Base-by-base conservation (phyloP, 2,329 filamentous ascomycete species). In the Neurospora crassa region DNA sequence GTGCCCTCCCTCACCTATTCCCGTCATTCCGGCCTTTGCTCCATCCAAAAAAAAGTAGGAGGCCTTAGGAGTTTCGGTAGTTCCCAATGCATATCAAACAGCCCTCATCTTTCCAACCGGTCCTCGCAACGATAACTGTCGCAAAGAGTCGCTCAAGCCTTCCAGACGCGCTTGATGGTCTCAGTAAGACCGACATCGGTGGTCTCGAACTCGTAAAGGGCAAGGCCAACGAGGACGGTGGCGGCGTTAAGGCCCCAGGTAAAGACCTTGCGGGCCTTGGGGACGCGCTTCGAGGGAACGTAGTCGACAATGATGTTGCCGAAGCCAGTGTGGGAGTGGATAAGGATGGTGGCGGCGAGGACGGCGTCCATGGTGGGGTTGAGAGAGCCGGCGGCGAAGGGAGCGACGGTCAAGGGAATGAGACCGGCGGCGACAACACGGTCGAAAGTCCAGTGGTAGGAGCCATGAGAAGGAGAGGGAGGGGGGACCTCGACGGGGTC, bases 391-490 rank as follows among this genome's bases (percentile, higher is more conserved):
- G 92, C 90, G 73, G 94, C 94, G 83, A 99, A 99, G 74, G 96
- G 96, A 47, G 94, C 91, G 76, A 98, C 86, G 74, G 91, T 93
- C 75, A 99, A 86, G 69, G 96, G 96, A 73, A 99, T 85, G 73
- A 99, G 89, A 71, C 89, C 91, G 71, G 89, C 91, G 71, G 93
- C 91, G 77, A 98, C 84, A 71, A 93, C 81, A 79, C 93, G 94
- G 87, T 99, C 96, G 79, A 97, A 97, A 73, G 92, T 92, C 96
- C 96, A 99, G 88, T 99, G 96, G 86, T 98, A 99, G 82, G 92
- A 96, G 77, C 96, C 96, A 84, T 99, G 93, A 71, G 89, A 85
- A 59, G 95, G 90, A 76, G 87, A 89, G 70, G 92, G 83, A 29
- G 88, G 80, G 67, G 94, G 94, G 34, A 97, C 82, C 47, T 88